phyloP scores from a whole-genome alignment of 768 basidiomycete genomes.

The Suillus ampliporus region DNA sequence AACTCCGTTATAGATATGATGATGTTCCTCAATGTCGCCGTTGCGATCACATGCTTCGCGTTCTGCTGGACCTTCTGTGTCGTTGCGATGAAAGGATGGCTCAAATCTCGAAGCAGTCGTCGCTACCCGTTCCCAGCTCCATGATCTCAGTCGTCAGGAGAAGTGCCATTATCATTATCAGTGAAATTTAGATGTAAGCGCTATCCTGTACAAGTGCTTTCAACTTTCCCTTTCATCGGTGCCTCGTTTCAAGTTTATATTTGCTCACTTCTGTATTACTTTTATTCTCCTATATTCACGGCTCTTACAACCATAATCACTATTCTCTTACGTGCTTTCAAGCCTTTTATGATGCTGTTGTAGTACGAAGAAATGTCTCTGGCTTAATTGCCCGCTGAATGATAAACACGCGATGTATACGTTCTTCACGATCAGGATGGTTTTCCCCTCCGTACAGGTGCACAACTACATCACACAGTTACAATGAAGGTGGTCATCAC shows the following conservation, averaged over 20 bases:
- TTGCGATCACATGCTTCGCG: conserved; percentile 84
- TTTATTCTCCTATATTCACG: background rate
- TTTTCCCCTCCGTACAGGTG: background rate
- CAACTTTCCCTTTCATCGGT: background rate
- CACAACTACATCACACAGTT: background rate
- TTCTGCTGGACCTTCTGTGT: conserved; percentile 84
- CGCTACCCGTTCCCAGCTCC: conserved; percentile 23
- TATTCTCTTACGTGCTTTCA: background rate
- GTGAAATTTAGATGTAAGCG: background rate
- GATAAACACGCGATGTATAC: background rate
- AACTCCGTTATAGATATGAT: conserved; percentile 67
- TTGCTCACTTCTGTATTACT: conserved; percentile 2
- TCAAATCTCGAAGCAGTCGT: conserved; percentile 51
- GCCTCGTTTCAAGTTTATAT: background rate
- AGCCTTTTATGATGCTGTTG: background rate
- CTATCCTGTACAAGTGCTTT: background rate
- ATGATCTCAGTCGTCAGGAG: conserved; percentile 3
- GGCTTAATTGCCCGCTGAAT: background rate
- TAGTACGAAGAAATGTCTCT: background rate
- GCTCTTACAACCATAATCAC: background rate
- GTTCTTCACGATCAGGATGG: background rate
- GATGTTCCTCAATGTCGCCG: conserved; percentile 87
- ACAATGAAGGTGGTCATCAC: background rate
- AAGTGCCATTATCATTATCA: background rate
- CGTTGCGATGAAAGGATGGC: conserved; percentile 84